Conservation (phyloP, 176 grass and related monocot genomes). For the Avena atlantica region DNA sequence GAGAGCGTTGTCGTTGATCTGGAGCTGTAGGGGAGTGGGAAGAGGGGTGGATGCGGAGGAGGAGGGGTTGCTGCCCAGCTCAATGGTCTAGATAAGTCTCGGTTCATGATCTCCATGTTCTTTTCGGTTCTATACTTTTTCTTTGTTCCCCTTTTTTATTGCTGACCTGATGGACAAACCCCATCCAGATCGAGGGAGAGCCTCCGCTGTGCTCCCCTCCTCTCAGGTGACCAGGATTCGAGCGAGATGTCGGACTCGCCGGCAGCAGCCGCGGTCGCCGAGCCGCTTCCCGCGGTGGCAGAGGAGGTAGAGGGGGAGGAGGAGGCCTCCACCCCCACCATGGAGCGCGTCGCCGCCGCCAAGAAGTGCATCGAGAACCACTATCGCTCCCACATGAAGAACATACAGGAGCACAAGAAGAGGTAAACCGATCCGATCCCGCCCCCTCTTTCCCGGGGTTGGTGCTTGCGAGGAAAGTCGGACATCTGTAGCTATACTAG, state of each 20-base stretch:
- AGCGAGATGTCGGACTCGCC: constrained; percentile 60
- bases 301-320: constrained; percentile 48
- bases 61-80: too few species aligned
- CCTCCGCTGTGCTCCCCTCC: too few species aligned
- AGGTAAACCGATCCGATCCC: constrained; percentile 56
- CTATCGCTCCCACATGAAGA: constrained; percentile 97
- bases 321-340: constrained; percentile 74
- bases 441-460: not conserved
- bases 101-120: too few species aligned
- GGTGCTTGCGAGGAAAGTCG: not conserved
- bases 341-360: constrained; percentile 96
- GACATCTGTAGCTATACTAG: not conserved
- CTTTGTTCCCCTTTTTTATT: too few species aligned
- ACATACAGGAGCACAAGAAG: constrained; percentile 87
- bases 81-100: too few species aligned
- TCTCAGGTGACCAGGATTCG: not conserved
- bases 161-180: too few species aligned
- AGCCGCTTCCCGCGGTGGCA: constrained; percentile 61
- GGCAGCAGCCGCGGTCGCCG: not conserved
- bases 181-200: too few species aligned
- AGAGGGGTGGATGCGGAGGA: too few species aligned
- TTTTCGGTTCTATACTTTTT: too few species aligned
- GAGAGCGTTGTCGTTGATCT: too few species aligned
- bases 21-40: too few species aligned
- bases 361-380: constrained; percentile 99